Conservation (phyloP, 176 grass and related monocot species). For the Bothriochloa decipiens region DNA sequence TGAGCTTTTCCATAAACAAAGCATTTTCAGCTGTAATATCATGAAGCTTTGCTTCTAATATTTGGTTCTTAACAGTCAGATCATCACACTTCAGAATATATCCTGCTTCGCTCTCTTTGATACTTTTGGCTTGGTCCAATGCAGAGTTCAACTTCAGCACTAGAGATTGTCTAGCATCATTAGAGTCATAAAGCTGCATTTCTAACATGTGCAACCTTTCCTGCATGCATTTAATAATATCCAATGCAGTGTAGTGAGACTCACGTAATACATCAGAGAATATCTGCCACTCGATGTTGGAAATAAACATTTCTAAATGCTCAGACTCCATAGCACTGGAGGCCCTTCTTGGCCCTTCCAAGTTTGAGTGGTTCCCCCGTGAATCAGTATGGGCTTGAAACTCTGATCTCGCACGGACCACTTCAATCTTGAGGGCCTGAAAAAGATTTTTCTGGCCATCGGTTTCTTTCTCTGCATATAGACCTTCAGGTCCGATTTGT, state of each 20-base stretch:
- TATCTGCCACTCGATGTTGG: constrained; percentile 68
- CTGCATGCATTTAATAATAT: constrained; percentile 58
- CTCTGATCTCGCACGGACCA: constrained; percentile 49
- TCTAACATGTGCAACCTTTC: constrained; percentile 61
- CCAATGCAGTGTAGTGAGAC: constrained; percentile 61
- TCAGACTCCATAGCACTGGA: constrained; percentile 60
- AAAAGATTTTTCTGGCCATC: constrained; percentile 50
- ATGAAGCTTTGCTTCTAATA: constrained; percentile 85
- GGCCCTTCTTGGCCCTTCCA: constrained; percentile 30
- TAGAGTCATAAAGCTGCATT: constrained; percentile 63
- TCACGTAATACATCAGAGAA: constrained; percentile 77
- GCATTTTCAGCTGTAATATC: constrained; percentile 65
- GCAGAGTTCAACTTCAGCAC: constrained; percentile 56
- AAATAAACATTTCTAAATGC: constrained; percentile 58
- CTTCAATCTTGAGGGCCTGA: constrained; percentile 44
- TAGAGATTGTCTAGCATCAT: constrained; percentile 59
- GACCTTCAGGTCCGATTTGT: constrained; percentile 36
- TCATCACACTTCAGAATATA: constrained; percentile 74
- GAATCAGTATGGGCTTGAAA: constrained; percentile 44
- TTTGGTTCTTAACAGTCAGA: constrained; percentile 69
- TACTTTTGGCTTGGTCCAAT: constrained; percentile 64
- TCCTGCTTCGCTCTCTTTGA: constrained; percentile 70
- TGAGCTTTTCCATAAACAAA: constrained; percentile 53
- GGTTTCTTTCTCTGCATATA: constrained; percentile 29
- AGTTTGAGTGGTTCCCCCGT: constrained; percentile 39